Conservation (phyloP, 2,329 filamentous ascomycete species). For the Stenocarpella maydis region DNA sequence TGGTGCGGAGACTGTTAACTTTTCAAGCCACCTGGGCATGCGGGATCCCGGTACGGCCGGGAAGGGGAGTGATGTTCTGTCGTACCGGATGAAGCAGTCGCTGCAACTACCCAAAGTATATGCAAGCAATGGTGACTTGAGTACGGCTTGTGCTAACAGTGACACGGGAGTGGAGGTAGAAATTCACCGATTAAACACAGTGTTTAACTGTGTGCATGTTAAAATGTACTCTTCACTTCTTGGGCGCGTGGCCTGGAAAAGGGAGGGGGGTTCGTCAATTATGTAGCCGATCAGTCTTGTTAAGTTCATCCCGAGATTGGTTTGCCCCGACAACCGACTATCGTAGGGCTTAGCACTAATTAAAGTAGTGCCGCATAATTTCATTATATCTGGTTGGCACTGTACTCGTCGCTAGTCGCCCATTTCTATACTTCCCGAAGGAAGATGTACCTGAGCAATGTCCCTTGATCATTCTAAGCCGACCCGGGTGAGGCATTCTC, state of each 20-base stretch:
- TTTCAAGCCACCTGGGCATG: slow-evolving; percentile 2
- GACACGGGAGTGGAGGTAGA: neutral
- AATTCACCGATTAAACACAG: neutral
- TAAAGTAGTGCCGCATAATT: neutral
- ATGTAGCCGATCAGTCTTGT: neutral
- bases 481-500: neutral
- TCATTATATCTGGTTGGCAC: neutral
- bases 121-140: neutral
- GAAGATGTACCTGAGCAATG: neutral
- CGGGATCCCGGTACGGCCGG: slow-evolving; percentile 8
- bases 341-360: neutral
- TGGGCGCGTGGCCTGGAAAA: neutral
- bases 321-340: neutral
- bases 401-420: neutral
- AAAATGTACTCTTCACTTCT: neutral
- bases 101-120: neutral
- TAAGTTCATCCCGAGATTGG: neutral
- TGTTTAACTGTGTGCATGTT: neutral
- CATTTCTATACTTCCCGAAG: neutral
- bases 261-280: neutral
- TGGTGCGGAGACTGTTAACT: slow-evolving; percentile 9
- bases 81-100: slow-evolving; percentile 1
- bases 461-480: neutral
- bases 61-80: slow-evolving; percentile 17
- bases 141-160: neutral